Conservation (phyloP, 2,329 filamentous ascomycete genomes). For the Apiospora hydei region DNA sequence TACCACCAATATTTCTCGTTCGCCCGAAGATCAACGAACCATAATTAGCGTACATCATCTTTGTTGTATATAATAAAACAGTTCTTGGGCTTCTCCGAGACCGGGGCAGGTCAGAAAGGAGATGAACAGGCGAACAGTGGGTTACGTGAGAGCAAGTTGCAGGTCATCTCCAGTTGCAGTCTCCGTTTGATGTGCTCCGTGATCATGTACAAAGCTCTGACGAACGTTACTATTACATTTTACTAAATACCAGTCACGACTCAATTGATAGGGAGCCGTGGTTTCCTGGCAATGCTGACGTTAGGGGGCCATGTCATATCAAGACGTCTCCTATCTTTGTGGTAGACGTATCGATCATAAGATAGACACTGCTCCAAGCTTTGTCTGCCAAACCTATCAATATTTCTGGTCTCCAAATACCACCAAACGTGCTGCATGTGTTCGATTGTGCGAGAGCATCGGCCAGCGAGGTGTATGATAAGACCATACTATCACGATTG, state of each 20-base stretch:
- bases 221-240: no score
- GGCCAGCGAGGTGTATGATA: no score
- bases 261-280: background rate
- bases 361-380: no score
- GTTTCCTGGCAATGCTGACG: background rate
- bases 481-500: background rate
- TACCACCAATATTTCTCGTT: background rate
- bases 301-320: background rate
- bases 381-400: no score
- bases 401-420: no score
- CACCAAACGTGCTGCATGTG: no score
- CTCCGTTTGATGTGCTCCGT: background rate
- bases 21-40: background rate
- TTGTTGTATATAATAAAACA: background rate
- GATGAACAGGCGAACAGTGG: background rate
- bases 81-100: background rate
- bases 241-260: background rate
- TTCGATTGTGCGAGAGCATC: no score
- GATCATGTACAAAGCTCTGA: no score
- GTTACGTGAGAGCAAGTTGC: background rate
- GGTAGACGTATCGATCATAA: no score
- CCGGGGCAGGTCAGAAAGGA: background rate
- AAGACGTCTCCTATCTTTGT: background rate
- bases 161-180: background rate
- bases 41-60: background rate